Conservation (phyloP, 257 asterid genomes). For the Gardenia jasminoides region DNA sequence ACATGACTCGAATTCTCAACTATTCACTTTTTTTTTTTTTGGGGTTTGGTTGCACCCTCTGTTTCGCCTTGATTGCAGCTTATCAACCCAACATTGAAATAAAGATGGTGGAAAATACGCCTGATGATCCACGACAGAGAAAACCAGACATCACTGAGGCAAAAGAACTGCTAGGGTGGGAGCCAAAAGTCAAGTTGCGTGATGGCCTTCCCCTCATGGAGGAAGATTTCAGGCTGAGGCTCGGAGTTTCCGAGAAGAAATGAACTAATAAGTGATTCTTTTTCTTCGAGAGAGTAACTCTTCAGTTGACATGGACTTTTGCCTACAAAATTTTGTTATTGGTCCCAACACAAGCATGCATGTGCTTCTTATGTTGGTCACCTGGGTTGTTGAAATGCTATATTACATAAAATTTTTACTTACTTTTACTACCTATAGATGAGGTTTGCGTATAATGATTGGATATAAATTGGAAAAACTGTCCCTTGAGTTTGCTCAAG, state of each 20-base stretch:
- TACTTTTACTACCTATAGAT: neutral
- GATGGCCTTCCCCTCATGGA: conserved; percentile 96
- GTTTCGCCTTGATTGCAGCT: conserved; percentile 38
- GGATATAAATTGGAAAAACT: neutral
- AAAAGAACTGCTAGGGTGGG: conserved; percentile 80
- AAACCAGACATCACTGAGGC: conserved; percentile 93
- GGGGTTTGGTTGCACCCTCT: neutral
- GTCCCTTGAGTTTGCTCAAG: neutral
- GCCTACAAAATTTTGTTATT: neutral
- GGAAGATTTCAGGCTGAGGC: conserved; percentile 84
- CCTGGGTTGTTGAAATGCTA: neutral
- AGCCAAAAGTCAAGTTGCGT: conserved; percentile 76
- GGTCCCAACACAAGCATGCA: neutral
- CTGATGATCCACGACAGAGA: conserved; percentile 97
- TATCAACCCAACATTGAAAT: conserved; percentile 73
- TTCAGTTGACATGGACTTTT: neutral
- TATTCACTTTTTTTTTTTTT: neutral
- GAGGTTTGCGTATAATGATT: neutral
- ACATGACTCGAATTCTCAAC: neutral
- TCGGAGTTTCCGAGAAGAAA: conserved; percentile 45
- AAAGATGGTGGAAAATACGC: conserved; percentile 80
- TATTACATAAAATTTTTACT: neutral
- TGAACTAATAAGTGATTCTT: neutral
- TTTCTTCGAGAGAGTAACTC: neutral
- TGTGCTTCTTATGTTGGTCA: neutral